Evolutionary conservation across 345 rosid genomes (phyloP).

Genomic region (Dimocarpus longan): DNA sequence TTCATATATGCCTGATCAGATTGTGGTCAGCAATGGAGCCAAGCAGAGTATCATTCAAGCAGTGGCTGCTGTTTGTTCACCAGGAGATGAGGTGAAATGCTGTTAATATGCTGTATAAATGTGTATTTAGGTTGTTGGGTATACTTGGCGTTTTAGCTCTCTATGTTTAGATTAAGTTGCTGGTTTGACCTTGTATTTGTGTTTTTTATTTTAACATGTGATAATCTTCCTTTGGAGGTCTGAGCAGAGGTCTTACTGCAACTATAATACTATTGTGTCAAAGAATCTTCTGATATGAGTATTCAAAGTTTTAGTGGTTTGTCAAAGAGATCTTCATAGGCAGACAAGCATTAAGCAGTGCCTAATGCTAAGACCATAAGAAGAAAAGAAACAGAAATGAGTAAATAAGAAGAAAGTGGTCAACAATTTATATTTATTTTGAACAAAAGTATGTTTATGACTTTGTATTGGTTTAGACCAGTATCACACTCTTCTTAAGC

Average conservation of each 20-base stretch:
- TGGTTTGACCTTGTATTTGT: not conserved
- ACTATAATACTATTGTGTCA: not conserved
- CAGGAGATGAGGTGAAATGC: conserved; percentile 86
- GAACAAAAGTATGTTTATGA: not conserved
- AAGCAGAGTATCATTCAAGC: conserved; percentile 86
- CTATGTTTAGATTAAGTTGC: not conserved
- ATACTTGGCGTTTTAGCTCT: not conserved
- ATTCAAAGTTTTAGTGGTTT: not conserved
- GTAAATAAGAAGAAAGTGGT: not conserved
- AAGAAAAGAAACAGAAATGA: too few species aligned
- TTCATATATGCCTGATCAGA: conserved; percentile 76
- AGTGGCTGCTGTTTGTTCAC: conserved; percentile 87
- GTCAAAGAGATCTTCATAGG: not conserved
- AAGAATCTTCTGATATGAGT: not conserved
- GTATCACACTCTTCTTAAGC: not conserved
- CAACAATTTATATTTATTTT: not conserved
- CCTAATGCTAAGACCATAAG: not conserved
- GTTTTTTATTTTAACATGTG: not conserved
- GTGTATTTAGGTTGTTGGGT: not conserved
- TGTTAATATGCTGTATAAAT: not conserved
- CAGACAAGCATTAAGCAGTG: not conserved
- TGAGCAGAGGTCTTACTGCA: not conserved
- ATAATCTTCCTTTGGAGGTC: not conserved
- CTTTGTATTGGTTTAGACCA: not conserved
- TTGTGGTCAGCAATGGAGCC: conserved; percentile 95